A percentile compares a stretch with the other conserved stretches of the same genome.
These are phyloP conservation scores for Aureobasidium zeae DNA, from an alignment of 2,329 filamentous ascomycete species.

Conservation along the genomic window DNA sequence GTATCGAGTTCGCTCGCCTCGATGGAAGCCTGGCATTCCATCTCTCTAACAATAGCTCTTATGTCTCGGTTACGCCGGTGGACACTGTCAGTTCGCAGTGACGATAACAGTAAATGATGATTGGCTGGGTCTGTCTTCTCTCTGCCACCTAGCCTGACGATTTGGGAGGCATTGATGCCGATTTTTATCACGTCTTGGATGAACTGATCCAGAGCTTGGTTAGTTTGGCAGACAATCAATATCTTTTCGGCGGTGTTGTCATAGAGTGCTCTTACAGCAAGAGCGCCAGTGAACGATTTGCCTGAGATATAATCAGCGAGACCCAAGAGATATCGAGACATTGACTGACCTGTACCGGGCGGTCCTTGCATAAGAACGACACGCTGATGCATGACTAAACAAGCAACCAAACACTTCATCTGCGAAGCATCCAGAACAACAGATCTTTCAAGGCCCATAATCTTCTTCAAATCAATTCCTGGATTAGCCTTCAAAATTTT, in stretches of 20 bases:
- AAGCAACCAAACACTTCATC: conserved; percentile 43
- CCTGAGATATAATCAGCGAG: not conserved
- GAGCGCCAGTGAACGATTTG: conserved; percentile 40
- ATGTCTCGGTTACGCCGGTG: not conserved
- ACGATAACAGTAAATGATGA: not conserved
- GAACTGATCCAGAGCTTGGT: conserved; percentile 48
- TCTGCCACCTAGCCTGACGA: not conserved
- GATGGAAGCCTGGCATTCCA: not conserved
- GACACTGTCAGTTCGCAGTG: not conserved
- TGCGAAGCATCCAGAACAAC: conserved; percentile 45
- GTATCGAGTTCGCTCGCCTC: not conserved
- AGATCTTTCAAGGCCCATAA: conserved; percentile 23
- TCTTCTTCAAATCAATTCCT: conserved; percentile 25
- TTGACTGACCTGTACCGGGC: conserved; percentile 61
- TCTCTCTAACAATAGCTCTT: not conserved
- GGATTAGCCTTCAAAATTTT: not conserved
- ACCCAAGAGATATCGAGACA: not conserved
- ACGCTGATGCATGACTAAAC: conserved; percentile 43
- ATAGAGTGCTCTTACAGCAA: conserved; percentile 48
- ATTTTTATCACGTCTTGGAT: conserved; percentile 44
- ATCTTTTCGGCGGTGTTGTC: conserved; percentile 31
- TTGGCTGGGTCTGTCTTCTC: conserved; percentile 3
- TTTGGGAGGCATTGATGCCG: not conserved
- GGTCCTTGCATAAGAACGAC: conserved; percentile 60
- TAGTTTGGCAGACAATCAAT: conserved; percentile 41